These are phyloP conservation scores for Auxenochlorella protothecoides DNA, from an alignment of 139 green algal genomes.

Conservation along the genomic window DNA sequence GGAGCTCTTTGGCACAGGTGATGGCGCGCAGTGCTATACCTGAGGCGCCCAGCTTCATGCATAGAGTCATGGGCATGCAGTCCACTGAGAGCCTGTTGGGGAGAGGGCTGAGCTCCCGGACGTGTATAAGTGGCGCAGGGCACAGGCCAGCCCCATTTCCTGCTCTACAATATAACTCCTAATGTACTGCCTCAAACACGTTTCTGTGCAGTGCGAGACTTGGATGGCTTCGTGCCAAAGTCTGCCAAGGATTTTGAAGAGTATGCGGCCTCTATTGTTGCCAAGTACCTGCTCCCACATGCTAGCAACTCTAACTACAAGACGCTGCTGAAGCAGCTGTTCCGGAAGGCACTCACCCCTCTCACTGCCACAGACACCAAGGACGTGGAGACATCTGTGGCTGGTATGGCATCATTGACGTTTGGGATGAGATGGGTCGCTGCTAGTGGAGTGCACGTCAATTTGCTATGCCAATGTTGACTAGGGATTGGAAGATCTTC, in stretches of 20 bases:
- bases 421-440: too few species aligned
- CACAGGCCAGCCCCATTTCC: too few species aligned
- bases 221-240: conserved; percentile 63
- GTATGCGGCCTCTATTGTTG: conserved; percentile 22
- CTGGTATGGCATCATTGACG: conserved; percentile 2
- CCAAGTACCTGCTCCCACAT: conserved; percentile 48
- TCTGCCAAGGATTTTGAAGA: conserved; percentile 65
- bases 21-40: background rate
- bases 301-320: conserved; percentile 50
- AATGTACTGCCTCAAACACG: too few species aligned
- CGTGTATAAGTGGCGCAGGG: too few species aligned
- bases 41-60: too few species aligned
- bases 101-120: too few species aligned
- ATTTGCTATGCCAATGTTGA: too few species aligned
- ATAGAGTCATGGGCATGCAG: too few species aligned
- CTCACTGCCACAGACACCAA: conserved; percentile 45
- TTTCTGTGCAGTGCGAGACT: conserved; percentile 7
- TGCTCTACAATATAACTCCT: too few species aligned
- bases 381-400: conserved; percentile 53
- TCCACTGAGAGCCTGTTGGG: too few species aligned
- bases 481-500: too few species aligned
- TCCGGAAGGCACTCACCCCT: conserved; percentile 21
- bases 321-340: conserved; percentile 41
- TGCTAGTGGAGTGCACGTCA: too few species aligned
- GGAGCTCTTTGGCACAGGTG: conserved; percentile 55